A percentile compares a stretch with the other conserved stretches of the same genome.
phyloP scores from a whole-genome alignment of 148 eudicot species.

The Silene uniflora region DNA sequence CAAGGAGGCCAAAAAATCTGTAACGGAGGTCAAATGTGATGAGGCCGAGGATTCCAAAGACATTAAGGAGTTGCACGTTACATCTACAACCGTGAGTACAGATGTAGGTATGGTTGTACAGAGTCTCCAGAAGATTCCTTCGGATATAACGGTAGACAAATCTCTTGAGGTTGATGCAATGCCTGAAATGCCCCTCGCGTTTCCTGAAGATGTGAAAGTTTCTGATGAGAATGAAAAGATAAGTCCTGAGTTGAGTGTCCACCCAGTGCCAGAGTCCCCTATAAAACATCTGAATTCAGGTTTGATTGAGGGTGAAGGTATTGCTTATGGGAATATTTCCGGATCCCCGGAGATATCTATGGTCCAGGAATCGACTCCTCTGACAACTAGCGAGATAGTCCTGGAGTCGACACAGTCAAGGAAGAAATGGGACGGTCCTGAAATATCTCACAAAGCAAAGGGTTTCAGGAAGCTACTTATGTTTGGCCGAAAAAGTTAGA shows the following conservation, averaged over 20 bases:
- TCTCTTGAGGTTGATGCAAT: not conserved
- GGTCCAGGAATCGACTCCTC: constrained; percentile 49
- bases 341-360: constrained; percentile 37
- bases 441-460: constrained; percentile 51
- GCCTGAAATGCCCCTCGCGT: constrained; percentile 19
- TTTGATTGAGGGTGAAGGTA: constrained; percentile 20
- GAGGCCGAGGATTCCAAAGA: constrained; percentile 28
- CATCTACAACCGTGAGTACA: constrained; percentile 35
- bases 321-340: constrained; percentile 13
- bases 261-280: constrained; percentile 33
- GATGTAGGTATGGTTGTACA: constrained; percentile 21
- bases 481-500: constrained; percentile 58
- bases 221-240: constrained; percentile 22
- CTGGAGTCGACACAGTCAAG: constrained; percentile 37
- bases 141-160: constrained; percentile 23
- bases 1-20: constrained; percentile 17
- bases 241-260: constrained; percentile 19
- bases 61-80: constrained; percentile 40
- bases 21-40: not conserved
- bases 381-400: constrained; percentile 29
- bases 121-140: not conserved
- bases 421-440: constrained; percentile 62
- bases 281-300: constrained; percentile 17
- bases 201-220: constrained; percentile 19
- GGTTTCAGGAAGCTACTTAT: constrained; percentile 73